These are phyloP conservation scores for Urostyla sp. DNA, from an alignment of 73 alveolate species.

Conservation along the genomic window DNA sequence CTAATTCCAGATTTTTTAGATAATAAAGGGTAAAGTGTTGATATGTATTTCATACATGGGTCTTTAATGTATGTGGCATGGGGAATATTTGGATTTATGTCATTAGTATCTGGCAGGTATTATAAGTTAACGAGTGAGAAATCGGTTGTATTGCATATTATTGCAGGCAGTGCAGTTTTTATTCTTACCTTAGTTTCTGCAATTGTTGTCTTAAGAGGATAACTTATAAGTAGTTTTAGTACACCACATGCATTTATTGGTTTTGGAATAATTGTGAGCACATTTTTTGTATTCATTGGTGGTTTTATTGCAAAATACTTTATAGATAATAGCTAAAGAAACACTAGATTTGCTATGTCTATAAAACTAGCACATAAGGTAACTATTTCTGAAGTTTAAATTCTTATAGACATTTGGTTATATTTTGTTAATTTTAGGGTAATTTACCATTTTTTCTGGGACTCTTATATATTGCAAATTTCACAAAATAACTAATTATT, in stretches of 20 bases:
- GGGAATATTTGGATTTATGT: slow-evolving; percentile 17
- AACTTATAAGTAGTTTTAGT: not conserved
- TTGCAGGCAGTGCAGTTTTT: slow-evolving; percentile 28
- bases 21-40: too few relatives aligned
- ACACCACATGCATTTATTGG: slow-evolving; percentile 31
- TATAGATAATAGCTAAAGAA: too few relatives aligned
- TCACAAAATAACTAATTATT: too few relatives aligned
- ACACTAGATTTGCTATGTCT: too few relatives aligned
- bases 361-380: too few relatives aligned
- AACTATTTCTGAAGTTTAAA: too few relatives aligned
- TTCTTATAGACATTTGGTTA: too few relatives aligned
- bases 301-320: not conserved
- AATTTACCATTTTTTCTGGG: too few relatives aligned
- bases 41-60: too few relatives aligned
- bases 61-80: slow-evolving; percentile 31
- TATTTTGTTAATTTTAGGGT: too few relatives aligned
- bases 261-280: slow-evolving; percentile 1
- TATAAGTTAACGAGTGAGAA: not conserved
- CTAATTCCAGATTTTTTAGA: too few relatives aligned
- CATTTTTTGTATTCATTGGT: not conserved
- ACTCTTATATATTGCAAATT: too few relatives aligned
- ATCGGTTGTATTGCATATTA: slow-evolving; percentile 16
- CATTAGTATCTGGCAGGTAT: not conserved
- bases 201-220: not conserved
- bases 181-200: slow-evolving; percentile 1